Evolutionary conservation across 768 basidiomycete genomes (phyloP).

Genomic region (Lentinus brumalis): DNA sequence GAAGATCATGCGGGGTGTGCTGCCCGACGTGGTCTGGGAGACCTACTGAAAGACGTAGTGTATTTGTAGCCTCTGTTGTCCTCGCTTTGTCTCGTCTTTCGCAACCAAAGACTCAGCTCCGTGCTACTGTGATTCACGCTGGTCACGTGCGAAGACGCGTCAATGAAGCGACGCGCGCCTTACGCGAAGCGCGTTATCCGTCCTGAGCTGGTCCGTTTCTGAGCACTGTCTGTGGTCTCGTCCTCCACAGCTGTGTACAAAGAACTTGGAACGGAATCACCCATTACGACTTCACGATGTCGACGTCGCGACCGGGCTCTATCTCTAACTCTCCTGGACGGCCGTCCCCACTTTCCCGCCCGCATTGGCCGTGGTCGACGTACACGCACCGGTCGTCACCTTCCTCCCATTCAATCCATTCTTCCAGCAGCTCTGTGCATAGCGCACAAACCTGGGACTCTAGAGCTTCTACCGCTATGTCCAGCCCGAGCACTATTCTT

Average conservation of each 20-base stretch:
- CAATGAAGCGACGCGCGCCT: background rate
- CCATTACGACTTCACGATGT: background rate
- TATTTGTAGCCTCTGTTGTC: background rate
- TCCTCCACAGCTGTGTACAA: background rate
- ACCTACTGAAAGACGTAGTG: constrained; percentile 49
- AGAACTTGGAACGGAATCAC: background rate
- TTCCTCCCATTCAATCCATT: constrained; percentile 33
- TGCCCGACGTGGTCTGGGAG: constrained; percentile 77
- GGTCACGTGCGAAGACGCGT: background rate
- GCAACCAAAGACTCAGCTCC: background rate
- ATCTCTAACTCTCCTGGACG: constrained; percentile 38
- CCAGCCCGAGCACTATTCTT: constrained; percentile 26
- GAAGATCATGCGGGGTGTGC: constrained; percentile 80
- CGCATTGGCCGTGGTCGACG: constrained; percentile 61
- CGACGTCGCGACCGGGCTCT: constrained; percentile 13
- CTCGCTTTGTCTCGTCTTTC: background rate
- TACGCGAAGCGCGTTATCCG: background rate
- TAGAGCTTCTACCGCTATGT: constrained; percentile 25
- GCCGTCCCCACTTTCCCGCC: constrained; percentile 49
- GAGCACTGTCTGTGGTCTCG: background rate
- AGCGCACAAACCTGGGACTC: constrained; percentile 31
- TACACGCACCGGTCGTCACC: constrained; percentile 37
- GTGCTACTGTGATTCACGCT: background rate
- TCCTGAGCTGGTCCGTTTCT: background rate
- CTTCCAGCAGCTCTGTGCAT: constrained; percentile 23